Percentiles rank a stretch among this genome's conserved stretches.
Evolutionary conservation across 352 stramenopile species (phyloP).

Genomic region (Globisporangium lucens): DNA sequence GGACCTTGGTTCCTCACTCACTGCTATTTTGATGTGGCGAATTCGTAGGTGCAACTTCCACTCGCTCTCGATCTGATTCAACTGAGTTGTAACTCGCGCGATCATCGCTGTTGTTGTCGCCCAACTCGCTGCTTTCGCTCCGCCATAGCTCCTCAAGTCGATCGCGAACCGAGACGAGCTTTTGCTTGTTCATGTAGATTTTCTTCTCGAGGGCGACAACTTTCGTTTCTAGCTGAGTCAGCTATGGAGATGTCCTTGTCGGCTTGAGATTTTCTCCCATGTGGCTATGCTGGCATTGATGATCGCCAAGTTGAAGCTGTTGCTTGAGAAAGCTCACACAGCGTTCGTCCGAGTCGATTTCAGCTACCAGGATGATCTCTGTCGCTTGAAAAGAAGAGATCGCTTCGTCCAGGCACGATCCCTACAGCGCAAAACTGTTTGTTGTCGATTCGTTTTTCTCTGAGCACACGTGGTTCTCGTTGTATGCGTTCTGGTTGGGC

Average conservation of each 20-base stretch:
- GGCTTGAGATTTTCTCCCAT: not conserved
- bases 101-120: not conserved
- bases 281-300: not conserved
- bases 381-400: conserved; percentile 31
- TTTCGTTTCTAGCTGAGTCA: conserved; percentile 1
- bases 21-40: not conserved
- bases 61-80: not conserved
- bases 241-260: not conserved
- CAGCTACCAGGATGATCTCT: conserved; percentile 34
- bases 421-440: not conserved
- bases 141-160: not conserved
- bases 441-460: not conserved
- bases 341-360: conserved; percentile 37
- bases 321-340: conserved; percentile 32
- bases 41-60: not conserved
- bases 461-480: too few relatives aligned
- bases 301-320: conserved; percentile 11
- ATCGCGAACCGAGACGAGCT: not conserved
- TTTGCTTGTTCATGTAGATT: not conserved
- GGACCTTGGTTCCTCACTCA: not conserved
- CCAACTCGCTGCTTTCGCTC: not conserved
- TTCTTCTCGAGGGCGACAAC: conserved; percentile 4
- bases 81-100: not conserved
- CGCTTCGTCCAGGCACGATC: not conserved
- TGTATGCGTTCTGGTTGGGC: not conserved